Evolutionary conservation across 352 stramenopile genomes (phyloP).

Genomic region (Thalassiosira hispida): DNA sequence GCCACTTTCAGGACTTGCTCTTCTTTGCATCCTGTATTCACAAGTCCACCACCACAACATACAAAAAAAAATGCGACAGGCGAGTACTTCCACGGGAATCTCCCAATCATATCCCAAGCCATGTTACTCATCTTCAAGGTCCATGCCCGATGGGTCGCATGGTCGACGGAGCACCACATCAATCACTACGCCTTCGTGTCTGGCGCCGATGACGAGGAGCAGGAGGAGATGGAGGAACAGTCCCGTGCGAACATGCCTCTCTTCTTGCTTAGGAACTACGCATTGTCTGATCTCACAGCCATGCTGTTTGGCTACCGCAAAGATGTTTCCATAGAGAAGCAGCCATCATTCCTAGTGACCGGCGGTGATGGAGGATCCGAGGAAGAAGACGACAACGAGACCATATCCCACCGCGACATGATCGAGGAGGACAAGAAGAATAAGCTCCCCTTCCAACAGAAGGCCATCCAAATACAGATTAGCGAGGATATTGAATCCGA

Average conservation of each 20-base stretch:
- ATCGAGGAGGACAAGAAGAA: constrained; percentile 1
- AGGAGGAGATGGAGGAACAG: constrained; percentile 58
- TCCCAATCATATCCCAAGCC: constrained; percentile 45
- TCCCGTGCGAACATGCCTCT: constrained; percentile 54
- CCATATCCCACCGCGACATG: neutral
- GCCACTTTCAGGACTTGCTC: too few species aligned
- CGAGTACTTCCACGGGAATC: constrained; percentile 58
- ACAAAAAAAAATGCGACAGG: too few species aligned
- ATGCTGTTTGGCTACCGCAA: constrained; percentile 37
- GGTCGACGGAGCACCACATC: constrained; percentile 55
- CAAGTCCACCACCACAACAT: too few species aligned
- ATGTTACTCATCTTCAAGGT: constrained; percentile 56
- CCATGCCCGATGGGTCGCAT: constrained; percentile 51
- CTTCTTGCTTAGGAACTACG: constrained; percentile 56
- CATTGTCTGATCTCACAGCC: constrained; percentile 25
- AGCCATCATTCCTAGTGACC: constrained; percentile 33
- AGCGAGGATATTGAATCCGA: constrained; percentile 44
- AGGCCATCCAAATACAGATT: constrained; percentile 36
- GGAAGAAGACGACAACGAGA: constrained; percentile 20
- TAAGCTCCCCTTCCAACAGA: constrained; percentile 40
- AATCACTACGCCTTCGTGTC: constrained; percentile 51
- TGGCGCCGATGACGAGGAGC: constrained; percentile 35
- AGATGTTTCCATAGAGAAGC: constrained; percentile 21
- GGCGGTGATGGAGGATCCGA: constrained; percentile 3
- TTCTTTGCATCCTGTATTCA: too few species aligned